Conservation (phyloP, 768 basidiomycete species). For the Paxillus rubicundulus region DNA sequence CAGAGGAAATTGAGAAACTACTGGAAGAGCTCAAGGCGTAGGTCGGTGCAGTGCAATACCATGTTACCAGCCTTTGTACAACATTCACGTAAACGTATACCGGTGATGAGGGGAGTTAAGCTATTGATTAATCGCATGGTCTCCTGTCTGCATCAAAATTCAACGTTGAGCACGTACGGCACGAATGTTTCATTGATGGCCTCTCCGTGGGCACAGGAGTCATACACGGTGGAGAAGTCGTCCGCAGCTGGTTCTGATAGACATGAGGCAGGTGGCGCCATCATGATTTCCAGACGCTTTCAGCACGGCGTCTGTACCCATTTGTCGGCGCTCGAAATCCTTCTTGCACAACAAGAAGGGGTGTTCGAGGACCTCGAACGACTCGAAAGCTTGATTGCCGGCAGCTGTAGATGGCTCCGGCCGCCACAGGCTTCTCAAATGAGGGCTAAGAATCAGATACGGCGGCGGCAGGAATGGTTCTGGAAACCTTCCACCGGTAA, state of each 20-base stretch:
- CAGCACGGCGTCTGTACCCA: slow-evolving; percentile 25
- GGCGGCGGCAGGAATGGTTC: slow-evolving; percentile 1
- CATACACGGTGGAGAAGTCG: neutral
- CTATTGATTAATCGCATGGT: neutral
- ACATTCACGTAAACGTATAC: neutral
- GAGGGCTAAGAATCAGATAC: neutral
- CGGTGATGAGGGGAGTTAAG: neutral
- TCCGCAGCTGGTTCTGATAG: neutral
- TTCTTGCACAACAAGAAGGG: slow-evolving; percentile 3
- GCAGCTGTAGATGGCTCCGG: slow-evolving; percentile 12
- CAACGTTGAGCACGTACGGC: neutral
- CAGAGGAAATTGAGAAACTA: slow-evolving; percentile 51
- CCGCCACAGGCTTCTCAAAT: slow-evolving; percentile 15
- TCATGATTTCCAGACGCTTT: slow-evolving; percentile 1
- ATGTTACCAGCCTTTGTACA: slow-evolving; percentile 3
- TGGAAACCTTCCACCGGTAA: slow-evolving; percentile 8
- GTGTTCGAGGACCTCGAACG: slow-evolving; percentile 19
- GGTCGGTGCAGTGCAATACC: slow-evolving; percentile 4
- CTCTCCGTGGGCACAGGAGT: neutral
- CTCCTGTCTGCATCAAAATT: slow-evolving; percentile 3
- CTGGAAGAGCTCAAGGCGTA: slow-evolving; percentile 59
- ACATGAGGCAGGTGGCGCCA: slow-evolving; percentile 29
- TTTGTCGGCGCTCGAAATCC: slow-evolving; percentile 12
- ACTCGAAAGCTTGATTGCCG: neutral
- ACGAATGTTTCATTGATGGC: neutral